Conservation (phyloP, 805 yeast species). For the Ogataea henricii region DNA sequence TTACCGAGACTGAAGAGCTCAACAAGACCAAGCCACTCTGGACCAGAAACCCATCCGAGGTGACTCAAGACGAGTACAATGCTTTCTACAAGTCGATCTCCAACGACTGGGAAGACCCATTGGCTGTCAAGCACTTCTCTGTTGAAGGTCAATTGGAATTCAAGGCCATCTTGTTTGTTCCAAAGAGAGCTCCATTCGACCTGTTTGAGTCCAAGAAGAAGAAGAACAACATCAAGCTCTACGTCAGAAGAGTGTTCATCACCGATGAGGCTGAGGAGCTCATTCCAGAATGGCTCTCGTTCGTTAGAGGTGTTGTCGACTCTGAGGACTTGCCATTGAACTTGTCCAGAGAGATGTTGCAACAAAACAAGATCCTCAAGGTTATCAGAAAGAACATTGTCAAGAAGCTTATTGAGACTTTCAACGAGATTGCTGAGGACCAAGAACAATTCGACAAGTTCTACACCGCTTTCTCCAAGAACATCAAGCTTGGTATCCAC, state of each 20-base stretch:
- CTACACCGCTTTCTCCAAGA: conserved; percentile 97
- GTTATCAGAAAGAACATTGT: conserved; percentile 99
- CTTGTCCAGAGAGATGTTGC: conserved; percentile 99
- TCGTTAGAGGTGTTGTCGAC: conserved; percentile 99
- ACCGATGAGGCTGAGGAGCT: conserved; percentile 99
- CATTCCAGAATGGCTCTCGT: conserved; percentile 98
- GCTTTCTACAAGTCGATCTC: conserved; percentile 99
- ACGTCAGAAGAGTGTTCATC: conserved; percentile 99
- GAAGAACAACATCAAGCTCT: conserved; percentile 97
- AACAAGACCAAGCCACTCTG: conserved; percentile 99
- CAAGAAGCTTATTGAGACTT: conserved; percentile 97
- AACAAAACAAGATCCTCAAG: conserved; percentile 99
- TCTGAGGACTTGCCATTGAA: conserved; percentile 99
- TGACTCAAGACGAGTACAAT: conserved; percentile 96
- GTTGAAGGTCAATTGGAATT: conserved; percentile 99
- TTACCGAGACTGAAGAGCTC: conserved; percentile 95
- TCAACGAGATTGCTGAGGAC: conserved; percentile 99
- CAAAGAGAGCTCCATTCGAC: conserved; percentile 99
- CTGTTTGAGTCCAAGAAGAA: conserved; percentile 98
- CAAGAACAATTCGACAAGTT: conserved; percentile 97
- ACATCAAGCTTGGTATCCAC: conserved; percentile 97
- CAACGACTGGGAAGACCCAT: conserved; percentile 99
- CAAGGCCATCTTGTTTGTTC: conserved; percentile 95
- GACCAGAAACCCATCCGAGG: conserved; percentile 99
- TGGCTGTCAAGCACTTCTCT: conserved; percentile 98